Base-by-base conservation (phyloP, 2,329 filamentous ascomycete genomes). In the Tolypocladium endophyticum region DNA sequence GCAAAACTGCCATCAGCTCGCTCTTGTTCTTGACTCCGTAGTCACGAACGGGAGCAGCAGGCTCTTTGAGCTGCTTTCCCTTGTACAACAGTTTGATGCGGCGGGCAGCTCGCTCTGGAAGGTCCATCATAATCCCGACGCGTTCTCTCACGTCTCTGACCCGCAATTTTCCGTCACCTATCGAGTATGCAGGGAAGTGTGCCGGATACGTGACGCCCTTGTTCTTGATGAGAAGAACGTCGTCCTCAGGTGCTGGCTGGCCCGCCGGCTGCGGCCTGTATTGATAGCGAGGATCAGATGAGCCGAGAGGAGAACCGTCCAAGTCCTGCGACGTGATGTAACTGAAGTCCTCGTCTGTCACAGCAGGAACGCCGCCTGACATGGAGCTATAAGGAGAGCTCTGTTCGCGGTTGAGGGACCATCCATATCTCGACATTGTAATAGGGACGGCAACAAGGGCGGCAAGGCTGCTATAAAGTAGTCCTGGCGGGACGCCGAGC, bases 251-350 rank as follows among this genome's bases (percentile, higher is more conserved):
- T 47, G 67, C 70, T 61, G 69, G 71, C 53, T 72, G 65, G 45
- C 67, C 66, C 9, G 70, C 67, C 35, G 74, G 70, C 56, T 68
- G 70, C 50, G 71, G 68, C 57, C 72, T 72, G 35, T 76, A 72
- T 60, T 78, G 75, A 62, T 80, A 78, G n/a, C 67, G 71, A 68
- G 66, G 64, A 67, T 72, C 67, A 62, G 64, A 70, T 62, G 68
- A 69, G 68, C 72, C 71, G 64, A 70, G 65, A 61, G 69, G 72
- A 33, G 72, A 72, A 41, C 76, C 73, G 61, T 83, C 79, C 45
- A 92, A 72, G 67, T 92, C 88, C 67, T 89, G 84, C 35, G 86
- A 86, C n/a, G 88, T 91, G 69, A 92, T 92, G 76, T 93, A 92
- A 70, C 85, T 87, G 72, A 86, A 93, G 75, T 92, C 89, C 39